Conservation (phyloP, 371 early-diverging fungal species). For the Rhizopus sp. region DNA sequence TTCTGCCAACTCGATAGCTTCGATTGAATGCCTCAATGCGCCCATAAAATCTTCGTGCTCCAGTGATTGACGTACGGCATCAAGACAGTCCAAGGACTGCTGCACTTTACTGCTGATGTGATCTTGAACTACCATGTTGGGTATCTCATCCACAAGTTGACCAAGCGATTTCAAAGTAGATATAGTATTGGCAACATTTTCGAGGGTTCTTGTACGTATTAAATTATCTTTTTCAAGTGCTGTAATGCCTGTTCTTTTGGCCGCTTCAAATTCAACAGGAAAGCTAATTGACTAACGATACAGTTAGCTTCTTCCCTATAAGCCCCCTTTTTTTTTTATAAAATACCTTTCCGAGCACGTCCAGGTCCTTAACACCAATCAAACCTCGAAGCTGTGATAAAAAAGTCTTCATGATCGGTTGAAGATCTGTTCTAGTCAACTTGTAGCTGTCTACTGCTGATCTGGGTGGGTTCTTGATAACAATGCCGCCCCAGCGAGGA, state of each 20-base stretch:
- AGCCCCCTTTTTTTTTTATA: neutral
- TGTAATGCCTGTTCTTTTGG: constrained; percentile 32
- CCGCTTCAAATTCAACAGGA: constrained; percentile 20
- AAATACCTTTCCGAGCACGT: constrained; percentile 3
- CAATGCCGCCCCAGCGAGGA: constrained; percentile 93
- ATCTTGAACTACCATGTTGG: constrained; percentile 91
- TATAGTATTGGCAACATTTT: constrained; percentile 72
- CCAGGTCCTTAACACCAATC: constrained; percentile 69
- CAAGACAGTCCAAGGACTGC: constrained; percentile 37
- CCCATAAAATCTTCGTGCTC: constrained; percentile 30
- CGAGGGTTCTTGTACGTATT: constrained; percentile 63
- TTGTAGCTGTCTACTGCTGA: constrained; percentile 17
- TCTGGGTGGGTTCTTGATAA: constrained; percentile 64
- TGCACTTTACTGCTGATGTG: constrained; percentile 62
- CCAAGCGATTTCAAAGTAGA: constrained; percentile 79
- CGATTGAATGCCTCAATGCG: constrained; percentile 59
- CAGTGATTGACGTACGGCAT: constrained; percentile 26
- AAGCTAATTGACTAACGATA: neutral
- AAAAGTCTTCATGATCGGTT: constrained; percentile 75
- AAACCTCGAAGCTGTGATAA: constrained; percentile 79
- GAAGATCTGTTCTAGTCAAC: constrained; percentile 56
- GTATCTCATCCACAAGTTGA: constrained; percentile 73
- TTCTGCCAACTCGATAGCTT: constrained; percentile 75
- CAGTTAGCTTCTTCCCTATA: neutral
- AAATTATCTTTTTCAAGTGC: constrained; percentile 78